Evolutionary conservation across 2,329 filamentous ascomycete genomes (phyloP), one percentile per base, ranked within the genome.

Genomic region (Didymella keratinophila): DNA sequence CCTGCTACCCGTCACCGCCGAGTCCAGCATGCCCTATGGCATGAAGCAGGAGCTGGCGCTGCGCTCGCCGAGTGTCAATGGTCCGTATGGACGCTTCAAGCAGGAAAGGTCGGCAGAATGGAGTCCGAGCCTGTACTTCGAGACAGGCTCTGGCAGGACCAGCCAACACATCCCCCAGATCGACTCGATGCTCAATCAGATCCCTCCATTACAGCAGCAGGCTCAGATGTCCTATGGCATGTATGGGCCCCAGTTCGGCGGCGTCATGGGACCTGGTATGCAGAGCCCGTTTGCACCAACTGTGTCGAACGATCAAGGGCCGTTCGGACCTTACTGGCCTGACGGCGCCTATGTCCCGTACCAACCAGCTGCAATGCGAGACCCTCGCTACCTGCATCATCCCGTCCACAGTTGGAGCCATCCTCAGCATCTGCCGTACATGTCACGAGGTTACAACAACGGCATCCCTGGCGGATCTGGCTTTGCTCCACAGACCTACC

Each of bases 101-200:
- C 68, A 71, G 32, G 68, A 73, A 49, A 62, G 54, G 8, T 56
- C 58, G 4, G 52, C 67, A 14, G 71, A 74, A 41, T 77, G 74
- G 74, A 75, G 71, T 56, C 70, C 73, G 4, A 73, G 67, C 54
- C 63, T 74, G 14, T 76, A 76, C 58, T 76, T 76, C 39, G 71
- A 75, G 58, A 74, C 70, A 11, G 74, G 74, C 4, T 75, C 74
- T 27, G 73, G 72, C 21, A 67, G 71, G 8, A 59, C 60, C 43
- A 78, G 76, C 12, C 74, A 81, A 54, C 80, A 81, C 60, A 71
- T 79, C 10, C 81, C 82, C 3, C 84, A 84, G 51, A 82, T 87
- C 63, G 86, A 89, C 69, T 88, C 86, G 5, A 80, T 87, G 72
- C 77, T 88, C 53, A 82, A 86, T 56, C 86, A 88, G 71, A 81